phyloP scores from a whole-genome alignment of 306 rosid genomes.

The Trifolium subterraneum region DNA sequence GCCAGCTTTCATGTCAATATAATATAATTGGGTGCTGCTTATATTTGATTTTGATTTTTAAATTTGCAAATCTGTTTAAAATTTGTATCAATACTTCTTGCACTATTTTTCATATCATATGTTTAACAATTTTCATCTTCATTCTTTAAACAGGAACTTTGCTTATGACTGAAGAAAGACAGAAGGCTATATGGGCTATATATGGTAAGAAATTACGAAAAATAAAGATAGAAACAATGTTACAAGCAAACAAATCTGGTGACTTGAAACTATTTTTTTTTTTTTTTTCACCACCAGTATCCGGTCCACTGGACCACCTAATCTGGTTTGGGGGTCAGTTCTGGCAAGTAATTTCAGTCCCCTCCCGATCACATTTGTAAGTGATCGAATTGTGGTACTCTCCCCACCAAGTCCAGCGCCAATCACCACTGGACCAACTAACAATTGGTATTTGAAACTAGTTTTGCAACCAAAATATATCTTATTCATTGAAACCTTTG shows the following conservation, averaged over 20 bases:
- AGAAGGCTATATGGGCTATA: slow-evolving; percentile 91
- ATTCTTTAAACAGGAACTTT: slow-evolving; percentile 63
- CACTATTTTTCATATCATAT: not conserved
- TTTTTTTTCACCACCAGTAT: no score
- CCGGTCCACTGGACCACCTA: no score
- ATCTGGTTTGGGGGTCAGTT: no score
- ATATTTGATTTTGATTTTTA: not conserved
- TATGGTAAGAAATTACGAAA: slow-evolving; percentile 60
- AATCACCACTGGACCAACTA: no score
- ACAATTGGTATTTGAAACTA: not conserved
- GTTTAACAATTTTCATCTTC: not conserved
- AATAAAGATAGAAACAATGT: not conserved
- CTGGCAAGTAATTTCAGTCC: no score
- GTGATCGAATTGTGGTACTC: no score
- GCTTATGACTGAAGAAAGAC: slow-evolving; percentile 79
- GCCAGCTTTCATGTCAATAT: not conserved
- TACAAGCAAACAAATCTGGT: not conserved
- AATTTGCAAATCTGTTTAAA: not conserved
- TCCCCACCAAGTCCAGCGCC: no score
- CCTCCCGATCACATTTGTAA: no score
- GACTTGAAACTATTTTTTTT: not conserved
- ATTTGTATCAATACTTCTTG: not conserved
- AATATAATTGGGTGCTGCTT: not conserved
- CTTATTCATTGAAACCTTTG: slow-evolving; percentile 23
- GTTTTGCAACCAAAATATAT: not conserved